Conservation (phyloP, 2,329 filamentous ascomycete genomes). For the Hymenoscyphus albidus region DNA sequence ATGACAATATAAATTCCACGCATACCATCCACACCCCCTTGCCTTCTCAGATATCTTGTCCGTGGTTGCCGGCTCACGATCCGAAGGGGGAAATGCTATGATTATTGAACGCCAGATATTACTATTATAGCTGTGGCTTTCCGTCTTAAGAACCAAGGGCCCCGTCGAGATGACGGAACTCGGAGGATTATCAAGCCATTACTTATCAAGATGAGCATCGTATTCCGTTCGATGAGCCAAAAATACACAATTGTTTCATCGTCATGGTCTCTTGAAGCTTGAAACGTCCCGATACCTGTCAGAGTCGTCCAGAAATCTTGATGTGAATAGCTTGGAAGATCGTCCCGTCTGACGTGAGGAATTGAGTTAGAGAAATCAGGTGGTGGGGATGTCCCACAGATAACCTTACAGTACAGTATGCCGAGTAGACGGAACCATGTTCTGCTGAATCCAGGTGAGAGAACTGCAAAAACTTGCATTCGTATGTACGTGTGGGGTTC, state of each 20-base stretch:
- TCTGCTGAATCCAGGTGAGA: neutral
- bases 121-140: neutral
- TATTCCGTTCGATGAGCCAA: neutral
- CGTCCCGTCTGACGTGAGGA: slow-evolving; percentile 3
- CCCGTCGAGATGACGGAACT: neutral
- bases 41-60: slow-evolving; percentile 4
- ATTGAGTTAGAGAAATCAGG: neutral
- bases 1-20: slow-evolving; percentile 9
- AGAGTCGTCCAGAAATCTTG: neutral
- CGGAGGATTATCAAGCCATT: neutral
- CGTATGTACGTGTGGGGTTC: neutral
- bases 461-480: neutral
- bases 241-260: neutral
- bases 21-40: slow-evolving; percentile 1
- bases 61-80: slow-evolving; percentile 8
- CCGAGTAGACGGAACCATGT: neutral
- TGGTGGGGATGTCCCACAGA: neutral
- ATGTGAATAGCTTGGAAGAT: neutral
- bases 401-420: neutral
- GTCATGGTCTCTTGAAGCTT: neutral
- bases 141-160: neutral
- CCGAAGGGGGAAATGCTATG: neutral
- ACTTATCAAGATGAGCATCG: neutral
- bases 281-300: neutral
- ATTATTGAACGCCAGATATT: slow-evolving; percentile 1